phyloP scores from a whole-genome alignment of 352 stramenopile species.

The Phytopythium aichiense region DNA sequence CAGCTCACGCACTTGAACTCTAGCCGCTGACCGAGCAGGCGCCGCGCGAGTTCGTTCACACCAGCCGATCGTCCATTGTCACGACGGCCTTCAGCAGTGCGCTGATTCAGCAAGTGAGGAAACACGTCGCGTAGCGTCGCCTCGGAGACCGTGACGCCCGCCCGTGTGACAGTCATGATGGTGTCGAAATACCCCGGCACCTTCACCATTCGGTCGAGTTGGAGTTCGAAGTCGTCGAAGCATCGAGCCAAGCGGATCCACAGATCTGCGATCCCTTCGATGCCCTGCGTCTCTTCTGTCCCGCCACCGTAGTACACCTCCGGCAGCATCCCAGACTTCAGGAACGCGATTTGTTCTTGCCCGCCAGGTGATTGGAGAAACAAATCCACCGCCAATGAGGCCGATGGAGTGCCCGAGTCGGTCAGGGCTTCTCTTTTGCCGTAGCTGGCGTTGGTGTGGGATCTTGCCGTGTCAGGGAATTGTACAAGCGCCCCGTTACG shows the following conservation, averaged over 20 bases:
- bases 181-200: neutral
- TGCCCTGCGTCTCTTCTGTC: slow-evolving; percentile 1
- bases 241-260: slow-evolving; percentile 12
- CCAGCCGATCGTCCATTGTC: neutral
- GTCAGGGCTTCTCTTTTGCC: neutral
- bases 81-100: no score
- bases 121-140: slow-evolving; percentile 14
- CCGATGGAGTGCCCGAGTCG: neutral
- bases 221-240: slow-evolving; percentile 13
- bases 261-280: slow-evolving; percentile 12
- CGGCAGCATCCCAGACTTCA: slow-evolving; percentile 9
- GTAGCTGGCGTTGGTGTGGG: neutral
- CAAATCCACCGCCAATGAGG: neutral
- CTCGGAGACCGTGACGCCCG: slow-evolving; percentile 11
- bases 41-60: neutral
- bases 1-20: slow-evolving; percentile 3
- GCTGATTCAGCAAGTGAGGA: slow-evolving; percentile 11
- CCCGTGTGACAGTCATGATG: slow-evolving; percentile 3
- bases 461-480: neutral
- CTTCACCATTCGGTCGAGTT: slow-evolving; percentile 10
- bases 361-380: neutral
- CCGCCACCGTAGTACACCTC: slow-evolving; percentile 8
- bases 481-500: slow-evolving; percentile 8
- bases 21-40: neutral
- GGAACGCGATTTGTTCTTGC: slow-evolving; percentile 12